These are phyloP conservation scores for Zymoseptoria ardabiliae DNA, from an alignment of 2,329 filamentous ascomycete species.

Conservation along the genomic window DNA sequence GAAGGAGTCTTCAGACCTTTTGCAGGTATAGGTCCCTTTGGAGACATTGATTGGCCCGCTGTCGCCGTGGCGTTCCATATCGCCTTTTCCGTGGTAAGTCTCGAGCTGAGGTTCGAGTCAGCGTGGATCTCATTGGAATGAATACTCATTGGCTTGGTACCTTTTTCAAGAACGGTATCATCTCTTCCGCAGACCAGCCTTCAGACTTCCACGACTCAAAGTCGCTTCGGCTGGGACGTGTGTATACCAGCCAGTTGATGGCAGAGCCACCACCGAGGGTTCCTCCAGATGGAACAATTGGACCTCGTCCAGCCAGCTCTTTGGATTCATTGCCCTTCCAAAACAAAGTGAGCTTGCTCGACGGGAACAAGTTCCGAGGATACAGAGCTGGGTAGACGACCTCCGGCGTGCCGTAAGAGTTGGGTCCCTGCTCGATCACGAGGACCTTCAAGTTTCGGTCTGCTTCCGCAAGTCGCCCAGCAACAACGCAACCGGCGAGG, in stretches of 20 bases:
- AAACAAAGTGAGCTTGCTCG: slow-evolving; percentile 45
- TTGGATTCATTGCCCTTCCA: slow-evolving; percentile 43
- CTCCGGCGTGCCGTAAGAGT: slow-evolving; percentile 45
- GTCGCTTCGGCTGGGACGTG: slow-evolving; percentile 39
- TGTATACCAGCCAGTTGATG: slow-evolving; percentile 39
- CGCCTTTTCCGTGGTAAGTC: slow-evolving; percentile 46
- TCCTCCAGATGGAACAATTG: slow-evolving; percentile 38
- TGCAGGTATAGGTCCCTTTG: slow-evolving; percentile 40
- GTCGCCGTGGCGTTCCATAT: slow-evolving; percentile 44
- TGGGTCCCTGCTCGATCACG: slow-evolving; percentile 48
- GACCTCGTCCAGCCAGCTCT: slow-evolving; percentile 41
- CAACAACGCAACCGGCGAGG: slow-evolving; percentile 44
- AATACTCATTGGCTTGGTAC: slow-evolving; percentile 16
- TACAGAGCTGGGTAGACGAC: slow-evolving; percentile 49
- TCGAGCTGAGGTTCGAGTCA: slow-evolving; percentile 37
- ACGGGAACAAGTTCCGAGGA: slow-evolving; percentile 41
- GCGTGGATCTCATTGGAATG: not conserved
- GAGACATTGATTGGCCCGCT: slow-evolving; percentile 52
- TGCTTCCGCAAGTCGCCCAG: slow-evolving; percentile 45
- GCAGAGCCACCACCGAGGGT: slow-evolving; percentile 54
- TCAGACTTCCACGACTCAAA: slow-evolving; percentile 48
- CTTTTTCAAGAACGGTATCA: slow-evolving; percentile 50
- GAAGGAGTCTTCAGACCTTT: slow-evolving; percentile 41
- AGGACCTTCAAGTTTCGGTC: slow-evolving; percentile 45
- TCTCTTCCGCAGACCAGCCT: slow-evolving; percentile 47